Base-by-base conservation (phyloP, 2,329 filamentous ascomycete genomes). In the Stagonosporopsis vannaccii region DNA sequence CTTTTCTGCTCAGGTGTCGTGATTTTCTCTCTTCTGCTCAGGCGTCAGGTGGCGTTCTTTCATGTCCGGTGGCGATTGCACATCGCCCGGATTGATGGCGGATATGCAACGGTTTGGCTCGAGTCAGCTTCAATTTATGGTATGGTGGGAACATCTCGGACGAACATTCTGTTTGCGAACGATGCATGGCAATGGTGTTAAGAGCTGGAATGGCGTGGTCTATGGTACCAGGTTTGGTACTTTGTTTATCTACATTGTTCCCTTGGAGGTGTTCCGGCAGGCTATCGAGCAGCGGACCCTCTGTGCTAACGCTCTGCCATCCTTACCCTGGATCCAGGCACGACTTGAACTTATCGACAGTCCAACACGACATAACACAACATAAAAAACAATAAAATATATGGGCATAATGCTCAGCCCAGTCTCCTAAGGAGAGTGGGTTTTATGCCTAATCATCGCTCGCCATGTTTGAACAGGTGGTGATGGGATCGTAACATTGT, bases 351-450 rank as follows among this genome's bases (percentile, higher is more conserved):
- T 42, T 25, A 61, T 62, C 58, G 63, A 65, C 58, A 63, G 58
- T 57, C 58, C 63, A 58, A 53, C 62, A 67, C 50, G 45, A 59
- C 47, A 56, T 33, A 56, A 53, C 42, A 59, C 26, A 47, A 61
- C 39, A 55, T 60, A 62, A 67, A 67, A 69, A 68, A 48, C 43
- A 55, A 65, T 54, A 61, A 73, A 73, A 73, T 61, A 67, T 68
- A 66, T 69, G 68, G 71, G 69, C 68, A 71, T 71, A 59, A 67
- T 67, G 65, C 68, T 71, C 66, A 46, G 56, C 66, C 64, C 62
- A 42, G 43, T 58, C 42, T 40, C 32, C 51, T 13, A 35, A 48
- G 43, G 56, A 55, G 56, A 56, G 55, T 60, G 65, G 56, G 69
- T 72, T 56, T 67, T 66, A 67, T 71, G 71, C 68, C 68, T 66